Percentiles rank a stretch among this genome's conserved stretches.
Conservation (phyloP, 352 stramenopile species). For the Globisporangium recalcitrans region DNA sequence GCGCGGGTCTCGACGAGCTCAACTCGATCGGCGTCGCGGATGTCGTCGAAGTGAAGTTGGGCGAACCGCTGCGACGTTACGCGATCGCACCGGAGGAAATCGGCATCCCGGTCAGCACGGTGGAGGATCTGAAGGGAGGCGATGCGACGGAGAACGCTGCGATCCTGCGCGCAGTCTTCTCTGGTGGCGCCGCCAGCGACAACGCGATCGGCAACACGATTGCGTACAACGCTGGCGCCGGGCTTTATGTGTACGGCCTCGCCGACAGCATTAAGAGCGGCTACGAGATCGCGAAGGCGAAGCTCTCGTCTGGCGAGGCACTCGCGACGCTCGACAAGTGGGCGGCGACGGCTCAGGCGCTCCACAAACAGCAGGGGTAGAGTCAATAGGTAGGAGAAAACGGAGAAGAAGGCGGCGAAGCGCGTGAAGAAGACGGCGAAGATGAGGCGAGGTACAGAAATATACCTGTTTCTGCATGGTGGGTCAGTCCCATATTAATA, state of each 20-base stretch:
- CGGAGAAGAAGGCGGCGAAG: neutral
- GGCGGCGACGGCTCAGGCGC: conserved; percentile 43
- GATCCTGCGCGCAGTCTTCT: conserved; percentile 84
- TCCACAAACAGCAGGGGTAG: conserved; percentile 26
- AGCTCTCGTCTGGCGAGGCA: conserved; percentile 62
- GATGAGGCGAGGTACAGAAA: neutral
- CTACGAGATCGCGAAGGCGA: conserved; percentile 76
- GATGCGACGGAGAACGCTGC: conserved; percentile 93
- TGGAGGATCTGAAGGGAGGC: conserved; percentile 94
- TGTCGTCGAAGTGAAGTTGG: conserved; percentile 69
- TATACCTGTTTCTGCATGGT: neutral
- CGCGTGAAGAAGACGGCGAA: neutral
- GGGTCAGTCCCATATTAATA: conserved; percentile 4
- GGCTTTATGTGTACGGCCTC: conserved; percentile 97
- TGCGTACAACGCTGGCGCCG: conserved; percentile 96
- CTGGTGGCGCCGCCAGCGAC: conserved; percentile 82
- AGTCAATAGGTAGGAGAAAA: conserved; percentile 2
- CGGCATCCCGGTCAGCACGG: conserved; percentile 89
- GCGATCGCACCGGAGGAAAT: conserved; percentile 47
- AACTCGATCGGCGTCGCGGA: conserved; percentile 90
- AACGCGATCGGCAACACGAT: conserved; percentile 96
- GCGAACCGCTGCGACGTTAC: conserved; percentile 41
- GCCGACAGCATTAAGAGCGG: conserved; percentile 83
- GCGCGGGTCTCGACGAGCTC: conserved; percentile 97
- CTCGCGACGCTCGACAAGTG: conserved; percentile 64